These are phyloP conservation scores for Ogataea hybrid DNA, from an alignment of 1,139 yeast species.

Conservation along the genomic window DNA sequence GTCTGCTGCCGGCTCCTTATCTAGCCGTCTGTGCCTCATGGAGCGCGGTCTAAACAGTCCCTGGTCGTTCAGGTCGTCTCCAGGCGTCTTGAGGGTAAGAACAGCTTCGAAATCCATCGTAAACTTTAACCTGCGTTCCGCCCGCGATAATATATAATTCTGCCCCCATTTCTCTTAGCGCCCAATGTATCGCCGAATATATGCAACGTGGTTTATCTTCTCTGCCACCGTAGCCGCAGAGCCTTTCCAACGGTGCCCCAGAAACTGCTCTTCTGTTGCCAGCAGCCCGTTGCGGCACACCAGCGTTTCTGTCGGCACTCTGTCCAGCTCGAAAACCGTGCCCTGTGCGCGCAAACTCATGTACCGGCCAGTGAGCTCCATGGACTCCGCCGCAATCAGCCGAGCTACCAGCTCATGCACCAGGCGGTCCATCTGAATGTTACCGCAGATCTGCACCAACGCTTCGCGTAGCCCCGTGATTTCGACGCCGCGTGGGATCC, in stretches of 20 bases:
- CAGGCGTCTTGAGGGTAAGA: not conserved
- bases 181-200: conserved; percentile 24
- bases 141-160: not conserved
- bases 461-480: conserved; percentile 66
- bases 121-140: not conserved
- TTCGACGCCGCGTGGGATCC: conserved; percentile 60
- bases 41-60: conserved; percentile 6
- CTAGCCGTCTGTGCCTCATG: not conserved
- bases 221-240: conserved; percentile 27
- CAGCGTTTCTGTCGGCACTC: conserved; percentile 2
- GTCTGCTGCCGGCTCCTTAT: not conserved
- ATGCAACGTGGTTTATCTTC: conserved; percentile 35
- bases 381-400: conserved; percentile 61
- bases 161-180: not conserved
- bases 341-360: conserved; percentile 44
- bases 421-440: conserved; percentile 58
- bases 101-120: conserved; percentile 4
- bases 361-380: conserved; percentile 40
- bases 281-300: conserved; percentile 19
- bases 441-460: conserved; percentile 60
- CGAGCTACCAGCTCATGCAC: conserved; percentile 60
- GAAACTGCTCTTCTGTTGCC: conserved; percentile 31
- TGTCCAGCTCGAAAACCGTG: conserved; percentile 35
- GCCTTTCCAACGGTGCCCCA: conserved; percentile 31
- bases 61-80: conserved; percentile 4